Evolutionary conservation across 2,329 filamentous ascomycete genomes (phyloP), one percentile per base, ranked within the genome.

Genomic region (Penicillium sp.): DNA sequence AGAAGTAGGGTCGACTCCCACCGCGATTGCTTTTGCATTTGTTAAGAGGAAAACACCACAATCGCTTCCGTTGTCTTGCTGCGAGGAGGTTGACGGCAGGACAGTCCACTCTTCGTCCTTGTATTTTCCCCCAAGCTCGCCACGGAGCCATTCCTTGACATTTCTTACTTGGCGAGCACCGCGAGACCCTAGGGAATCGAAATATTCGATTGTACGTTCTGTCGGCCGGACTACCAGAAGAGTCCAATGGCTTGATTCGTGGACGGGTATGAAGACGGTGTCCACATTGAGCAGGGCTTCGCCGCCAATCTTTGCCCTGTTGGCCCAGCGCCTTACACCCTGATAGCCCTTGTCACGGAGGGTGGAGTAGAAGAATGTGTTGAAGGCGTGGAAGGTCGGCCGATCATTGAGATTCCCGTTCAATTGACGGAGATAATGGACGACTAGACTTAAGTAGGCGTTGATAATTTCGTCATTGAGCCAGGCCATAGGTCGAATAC

Each of bases 1-100:
- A 2, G 64, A 66, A 45, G 70, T 66, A 3, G 72, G 72, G 41
- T 75, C 72, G 25, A 75, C 59, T 13, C 70, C 70, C 25, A 76
- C 58, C 42, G 72, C 68, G 42, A 77, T 66, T 48, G 75, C 70
- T 54, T 77, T 76, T 41, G 75, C 75, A 4, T 71, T 76, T 9
- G 74, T 75, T 16, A 76, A 63, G 16, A 75, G 65, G 53, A 77
- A 78, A 2, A 77, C 75, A n/a, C 75, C 75, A 49, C 75, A 78
- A 50, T 78, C 75, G 45, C 68, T 72, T 25, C 69, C 68, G 51
- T 78, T 78, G 49, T 71, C 57, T 52, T 78, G 75, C 49, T 67
- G 66, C 6, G 75, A 74, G 5, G 72, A 74, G 5, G 57, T 35
- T 2, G 70, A 70, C 4, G 66, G 62, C 16, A 72, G 62, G 5